phyloP scores from a whole-genome alignment of 371 early-diverging fungal species.

The Saksenaea oblongispora region DNA sequence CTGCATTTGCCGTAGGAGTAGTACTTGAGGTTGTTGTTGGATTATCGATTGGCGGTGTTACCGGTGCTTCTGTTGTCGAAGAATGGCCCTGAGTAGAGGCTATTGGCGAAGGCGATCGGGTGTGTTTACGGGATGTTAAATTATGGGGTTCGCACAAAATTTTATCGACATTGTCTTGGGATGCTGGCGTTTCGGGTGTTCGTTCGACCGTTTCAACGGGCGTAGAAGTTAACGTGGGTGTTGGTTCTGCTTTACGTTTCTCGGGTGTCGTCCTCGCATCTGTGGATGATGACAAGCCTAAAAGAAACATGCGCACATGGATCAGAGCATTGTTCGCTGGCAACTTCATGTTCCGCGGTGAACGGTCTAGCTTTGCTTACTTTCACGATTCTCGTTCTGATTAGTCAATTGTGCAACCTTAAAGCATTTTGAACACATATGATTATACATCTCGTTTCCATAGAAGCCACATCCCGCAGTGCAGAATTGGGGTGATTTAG shows the following conservation, averaged over 20 bases:
- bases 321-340: neutral
- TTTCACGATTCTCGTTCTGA: constrained; percentile 41
- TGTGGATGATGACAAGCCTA: neutral
- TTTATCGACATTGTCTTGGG: neutral
- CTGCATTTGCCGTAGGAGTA: constrained; percentile 18
- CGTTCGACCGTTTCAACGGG: neutral
- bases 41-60: neutral
- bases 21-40: too few relatives aligned
- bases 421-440: constrained; percentile 85
- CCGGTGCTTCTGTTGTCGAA: neutral
- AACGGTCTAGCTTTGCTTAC: constrained; percentile 16
- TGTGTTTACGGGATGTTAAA: constrained; percentile 27
- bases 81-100: neutral
- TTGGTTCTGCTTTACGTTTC: neutral
- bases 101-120: constrained; percentile 34
- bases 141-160: neutral
- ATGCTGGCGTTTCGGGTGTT: constrained; percentile 3
- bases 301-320: neutral
- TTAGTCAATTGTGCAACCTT: constrained; percentile 33
- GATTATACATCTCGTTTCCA: constrained; percentile 58
- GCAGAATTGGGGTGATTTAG: constrained; percentile 55
- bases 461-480: constrained; percentile 70
- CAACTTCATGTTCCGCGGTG: neutral
- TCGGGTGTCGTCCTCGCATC: neutral
- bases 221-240: neutral